Percentiles rank a stretch among this genome's conserved stretches.
Evolutionary conservation across 306 rosid genomes (phyloP).

Genomic region (Begonia loranthoides): DNA sequence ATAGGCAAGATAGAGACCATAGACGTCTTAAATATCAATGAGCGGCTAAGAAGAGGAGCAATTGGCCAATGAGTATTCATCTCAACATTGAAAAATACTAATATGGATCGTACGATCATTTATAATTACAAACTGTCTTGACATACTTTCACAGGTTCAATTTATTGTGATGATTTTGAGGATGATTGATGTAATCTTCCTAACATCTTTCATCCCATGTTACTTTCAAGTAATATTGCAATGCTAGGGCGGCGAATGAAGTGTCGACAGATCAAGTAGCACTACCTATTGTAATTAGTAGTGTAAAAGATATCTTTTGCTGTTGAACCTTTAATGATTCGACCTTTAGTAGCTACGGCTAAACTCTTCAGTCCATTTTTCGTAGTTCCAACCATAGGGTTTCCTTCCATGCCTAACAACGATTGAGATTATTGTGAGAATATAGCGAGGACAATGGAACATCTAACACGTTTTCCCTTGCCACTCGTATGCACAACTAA

Average conservation of each 20-base stretch:
- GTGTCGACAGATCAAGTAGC: neutral
- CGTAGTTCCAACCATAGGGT: conserved; percentile 63
- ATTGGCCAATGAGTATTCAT: too few relatives aligned
- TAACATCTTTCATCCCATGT: neutral
- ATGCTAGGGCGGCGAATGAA: neutral
- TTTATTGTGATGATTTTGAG: too few relatives aligned
- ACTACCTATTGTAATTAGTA: neutral
- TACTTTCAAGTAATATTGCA: neutral
- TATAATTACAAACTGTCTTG: too few relatives aligned
- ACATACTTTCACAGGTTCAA: neutral
- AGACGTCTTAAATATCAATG: too few relatives aligned
- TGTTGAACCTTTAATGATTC: conserved; percentile 64
- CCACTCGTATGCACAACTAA: neutral
- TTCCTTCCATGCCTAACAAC: conserved; percentile 95
- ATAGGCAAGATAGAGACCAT: too few relatives aligned
- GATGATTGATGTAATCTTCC: too few relatives aligned
- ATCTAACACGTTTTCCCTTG: neutral
- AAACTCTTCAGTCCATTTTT: conserved; percentile 65
- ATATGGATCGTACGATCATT: too few relatives aligned
- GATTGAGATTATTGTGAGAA: conserved; percentile 53
- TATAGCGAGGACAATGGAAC: conserved; percentile 2
- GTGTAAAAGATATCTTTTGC: conserved; percentile 47
- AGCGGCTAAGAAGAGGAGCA: too few relatives aligned
- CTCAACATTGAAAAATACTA: too few relatives aligned
- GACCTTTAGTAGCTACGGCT: conserved; percentile 81